Base-by-base conservation (phyloP, 2,329 filamentous ascomycete species). In the Colletotrichum abscissum region DNA sequence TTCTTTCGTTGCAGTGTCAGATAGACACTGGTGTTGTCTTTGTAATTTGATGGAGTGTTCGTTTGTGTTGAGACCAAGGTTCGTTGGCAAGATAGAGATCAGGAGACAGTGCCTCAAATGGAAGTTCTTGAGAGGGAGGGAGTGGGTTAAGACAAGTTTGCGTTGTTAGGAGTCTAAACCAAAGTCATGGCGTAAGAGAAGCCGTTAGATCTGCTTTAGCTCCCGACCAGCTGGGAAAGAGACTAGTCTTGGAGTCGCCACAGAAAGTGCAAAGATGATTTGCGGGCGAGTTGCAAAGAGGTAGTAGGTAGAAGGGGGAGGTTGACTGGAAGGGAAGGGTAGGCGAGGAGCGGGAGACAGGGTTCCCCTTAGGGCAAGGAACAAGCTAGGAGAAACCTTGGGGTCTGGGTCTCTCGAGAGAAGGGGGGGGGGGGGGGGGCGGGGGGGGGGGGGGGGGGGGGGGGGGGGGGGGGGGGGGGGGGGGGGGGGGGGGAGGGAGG, bases 141-240 rank as follows among this genome's bases (percentile, higher is more conserved):
- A 38, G 67, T 19, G 35, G 33, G 28, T 66, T 70, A 66, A 62
- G 67, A 60, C 56, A 5, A 26, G 58, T n/a, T 24, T 33, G 28
- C 35, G 42, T 46, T 73, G 58, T 19, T 16, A n/a, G n/a, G 49
- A 38, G 22, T 71, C 56, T 62, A 58, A 59, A 52, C 55, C 62
- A 49, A 62, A 73, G 71, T 73, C 71, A 66, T 70, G 62, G 67
- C 67, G 71, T 73, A 58, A 73, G 60, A 73, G 71, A 73, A 70
- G 71, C 71, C 71, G 71, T 73, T 73, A 54, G 67, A 66, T 66
- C 60, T 73, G 62, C 28, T 26, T 66, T 65, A 55, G 35, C 35
- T 73, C 67, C 67, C 60, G 30, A 52, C 55, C 60, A 65, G 14
- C 60, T 56, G 67, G 55, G 42, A 58, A 71, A 46, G 2, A 69